A percentile compares a stretch with the other conserved stretches of the same genome.
These are phyloP conservation scores for Spinellus fusiger DNA, from an alignment of 192 early-diverging fungal genomes.

Conservation along the genomic window DNA sequence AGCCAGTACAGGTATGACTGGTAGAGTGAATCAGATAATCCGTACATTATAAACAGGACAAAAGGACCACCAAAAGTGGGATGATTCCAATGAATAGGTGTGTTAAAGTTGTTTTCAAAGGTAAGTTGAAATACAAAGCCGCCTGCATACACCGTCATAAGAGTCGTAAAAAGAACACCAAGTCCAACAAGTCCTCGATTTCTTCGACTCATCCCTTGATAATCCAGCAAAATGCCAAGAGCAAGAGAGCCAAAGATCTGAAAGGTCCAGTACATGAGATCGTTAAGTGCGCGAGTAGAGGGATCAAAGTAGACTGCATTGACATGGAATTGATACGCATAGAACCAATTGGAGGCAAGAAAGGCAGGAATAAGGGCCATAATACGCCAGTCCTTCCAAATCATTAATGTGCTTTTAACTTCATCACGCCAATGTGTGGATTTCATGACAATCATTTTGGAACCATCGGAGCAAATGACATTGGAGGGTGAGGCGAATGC, in stretches of 20 bases:
- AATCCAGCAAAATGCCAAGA: conserved; percentile 24
- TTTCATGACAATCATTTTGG: conserved; percentile 50
- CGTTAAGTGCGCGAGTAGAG: conserved; percentile 66
- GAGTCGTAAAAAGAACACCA: conserved; percentile 6
- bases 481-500: conserved; percentile 30
- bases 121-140: conserved; percentile 27
- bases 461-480: conserved; percentile 64
- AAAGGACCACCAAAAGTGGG: conserved; percentile 27
- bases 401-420: conserved; percentile 38
- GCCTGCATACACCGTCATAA: conserved; percentile 25
- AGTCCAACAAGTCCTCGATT: conserved; percentile 18
- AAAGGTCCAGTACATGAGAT: conserved; percentile 62
- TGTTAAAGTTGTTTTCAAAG: conserved; percentile 31
- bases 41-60: conserved; percentile 70
- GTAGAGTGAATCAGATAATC: conserved; percentile 73
- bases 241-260: conserved; percentile 23
- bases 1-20: conserved; percentile 53
- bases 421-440: conserved; percentile 55
- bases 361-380: conserved; percentile 60
- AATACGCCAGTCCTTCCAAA: conserved; percentile 60
- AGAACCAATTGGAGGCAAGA: conserved; percentile 73
- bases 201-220: conserved; percentile 19
- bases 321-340: conserved; percentile 65
- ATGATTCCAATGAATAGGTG: conserved; percentile 44
- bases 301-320: conserved; percentile 63